phyloP scores from a whole-genome alignment of 257 asterid genomes.

The Orobanche coerulescens region DNA sequence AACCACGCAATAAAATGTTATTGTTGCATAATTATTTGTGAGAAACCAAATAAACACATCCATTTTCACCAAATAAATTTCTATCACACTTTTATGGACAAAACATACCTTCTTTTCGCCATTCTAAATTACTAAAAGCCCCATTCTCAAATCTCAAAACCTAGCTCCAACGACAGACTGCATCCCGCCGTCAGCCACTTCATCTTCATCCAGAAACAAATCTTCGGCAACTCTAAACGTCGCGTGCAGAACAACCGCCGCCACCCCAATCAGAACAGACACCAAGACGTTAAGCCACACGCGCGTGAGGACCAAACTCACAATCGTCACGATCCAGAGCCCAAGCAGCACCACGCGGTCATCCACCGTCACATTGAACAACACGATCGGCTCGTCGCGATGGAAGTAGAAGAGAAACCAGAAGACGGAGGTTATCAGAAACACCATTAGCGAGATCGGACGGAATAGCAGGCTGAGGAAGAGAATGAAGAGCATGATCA shows the following conservation, averaged over 20 bases:
- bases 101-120: too few species aligned
- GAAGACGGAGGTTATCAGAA: constrained; percentile 30
- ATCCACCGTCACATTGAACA: constrained; percentile 50
- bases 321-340: constrained; percentile 43
- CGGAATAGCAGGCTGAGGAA: constrained; percentile 62
- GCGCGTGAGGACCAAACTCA: constrained; percentile 39
- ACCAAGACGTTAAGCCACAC: constrained; percentile 65
- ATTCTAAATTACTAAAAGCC: too few species aligned
- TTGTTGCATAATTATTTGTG: too few species aligned
- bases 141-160: constrained; percentile 8
- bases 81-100: too few species aligned
- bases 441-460: constrained; percentile 62
- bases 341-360: constrained; percentile 41
- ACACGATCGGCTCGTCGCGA: constrained; percentile 54
- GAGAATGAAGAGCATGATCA: constrained; percentile 32
- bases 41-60: too few species aligned
- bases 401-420: constrained; percentile 52
- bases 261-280: constrained; percentile 37
- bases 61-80: too few species aligned
- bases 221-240: constrained; percentile 55
- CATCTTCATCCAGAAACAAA: constrained; percentile 61
- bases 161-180: constrained; percentile 46
- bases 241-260: constrained; percentile 42
- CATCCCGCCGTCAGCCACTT: constrained; percentile 46
- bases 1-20: too few species aligned